A percentile compares a stretch with the other conserved stretches of the same genome.
Evolutionary conservation across 495 filamentous ascomycete genomes (phyloP).

Genomic region (Sabuloglossum arenarium): DNA sequence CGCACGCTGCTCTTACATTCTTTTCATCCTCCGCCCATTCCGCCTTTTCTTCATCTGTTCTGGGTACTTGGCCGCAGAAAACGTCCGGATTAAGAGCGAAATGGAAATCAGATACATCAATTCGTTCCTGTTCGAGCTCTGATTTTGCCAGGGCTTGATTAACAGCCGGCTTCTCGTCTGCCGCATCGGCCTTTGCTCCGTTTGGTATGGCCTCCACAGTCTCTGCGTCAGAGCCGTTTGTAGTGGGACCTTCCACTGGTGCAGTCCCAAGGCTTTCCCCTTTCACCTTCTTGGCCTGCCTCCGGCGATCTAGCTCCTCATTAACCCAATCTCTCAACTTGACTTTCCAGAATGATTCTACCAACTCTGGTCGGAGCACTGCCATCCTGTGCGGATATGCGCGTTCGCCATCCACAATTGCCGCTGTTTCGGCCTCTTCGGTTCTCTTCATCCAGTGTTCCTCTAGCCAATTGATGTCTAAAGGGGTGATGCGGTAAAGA

Average conservation of each 20-base stretch:
- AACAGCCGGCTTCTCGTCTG: conserved; percentile 17
- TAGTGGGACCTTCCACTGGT: background rate
- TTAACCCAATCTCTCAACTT: conserved; percentile 79
- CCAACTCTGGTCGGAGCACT: conserved; percentile 68
- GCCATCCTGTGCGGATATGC: conserved; percentile 90
- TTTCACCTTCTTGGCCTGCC: conserved; percentile 17
- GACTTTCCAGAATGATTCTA: conserved; percentile 60
- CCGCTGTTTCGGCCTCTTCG: conserved; percentile 18
- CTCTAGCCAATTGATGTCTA: conserved; percentile 84
- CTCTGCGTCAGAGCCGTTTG: background rate
- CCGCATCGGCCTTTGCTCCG: conserved; percentile 3
- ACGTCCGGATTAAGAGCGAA: conserved; percentile 88
- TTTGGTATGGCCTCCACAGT: conserved; percentile 1
- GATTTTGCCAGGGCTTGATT: conserved; percentile 7
- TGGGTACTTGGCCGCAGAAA: conserved; percentile 78
- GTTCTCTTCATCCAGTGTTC: conserved; percentile 29
- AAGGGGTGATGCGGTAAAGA: conserved; percentile 79
- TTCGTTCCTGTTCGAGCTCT: conserved; percentile 27
- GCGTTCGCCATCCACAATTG: conserved; percentile 19
- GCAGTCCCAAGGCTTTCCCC: background rate
- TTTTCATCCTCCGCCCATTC: conserved; percentile 71
- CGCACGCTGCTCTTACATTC: conserved; percentile 68
- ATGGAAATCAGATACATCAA: conserved; percentile 73
- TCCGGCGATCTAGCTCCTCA: conserved; percentile 43
- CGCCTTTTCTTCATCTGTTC: conserved; percentile 75